Conservation (phyloP, 495 filamentous ascomycete species). For the Cercophora samala region DNA sequence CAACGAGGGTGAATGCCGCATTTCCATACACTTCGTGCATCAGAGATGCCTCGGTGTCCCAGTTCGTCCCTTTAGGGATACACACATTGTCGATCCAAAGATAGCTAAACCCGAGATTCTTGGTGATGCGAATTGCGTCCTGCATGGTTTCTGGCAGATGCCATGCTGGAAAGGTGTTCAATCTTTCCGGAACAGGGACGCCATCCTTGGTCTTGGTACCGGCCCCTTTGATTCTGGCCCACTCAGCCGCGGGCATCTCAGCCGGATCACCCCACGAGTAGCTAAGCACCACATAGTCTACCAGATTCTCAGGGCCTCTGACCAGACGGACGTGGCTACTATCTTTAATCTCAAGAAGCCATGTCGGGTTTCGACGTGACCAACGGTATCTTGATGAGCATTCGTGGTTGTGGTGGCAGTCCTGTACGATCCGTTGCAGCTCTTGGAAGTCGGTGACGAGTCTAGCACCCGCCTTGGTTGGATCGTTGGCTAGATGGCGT, state of each 20-base stretch:
- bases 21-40: slow-evolving; percentile 39
- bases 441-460: slow-evolving; percentile 26
- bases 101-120: slow-evolving; percentile 24
- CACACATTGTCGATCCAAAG: slow-evolving; percentile 37
- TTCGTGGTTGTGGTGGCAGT: slow-evolving; percentile 31
- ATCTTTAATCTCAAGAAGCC: slow-evolving; percentile 31
- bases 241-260: slow-evolving; percentile 29
- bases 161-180: slow-evolving; percentile 20
- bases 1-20: slow-evolving; percentile 32
- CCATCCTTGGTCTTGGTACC: slow-evolving; percentile 30
- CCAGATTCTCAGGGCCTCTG: slow-evolving; percentile 11
- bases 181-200: slow-evolving; percentile 26
- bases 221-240: slow-evolving; percentile 33
- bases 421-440: slow-evolving; percentile 21
- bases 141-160: slow-evolving; percentile 31
- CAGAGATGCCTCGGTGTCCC: slow-evolving; percentile 30
- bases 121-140: slow-evolving; percentile 27
- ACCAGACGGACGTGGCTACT: slow-evolving; percentile 22
- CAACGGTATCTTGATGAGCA: slow-evolving; percentile 33
- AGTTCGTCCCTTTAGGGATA: slow-evolving; percentile 36
- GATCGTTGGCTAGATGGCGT: not conserved
- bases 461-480: slow-evolving; percentile 15
- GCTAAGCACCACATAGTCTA: slow-evolving; percentile 35
- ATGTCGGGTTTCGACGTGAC: slow-evolving; percentile 33
- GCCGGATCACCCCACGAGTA: slow-evolving; percentile 35